These are phyloP conservation scores for Colletotrichum phormii DNA, from an alignment of 2,329 filamentous ascomycete genomes.

Conservation along the genomic window DNA sequence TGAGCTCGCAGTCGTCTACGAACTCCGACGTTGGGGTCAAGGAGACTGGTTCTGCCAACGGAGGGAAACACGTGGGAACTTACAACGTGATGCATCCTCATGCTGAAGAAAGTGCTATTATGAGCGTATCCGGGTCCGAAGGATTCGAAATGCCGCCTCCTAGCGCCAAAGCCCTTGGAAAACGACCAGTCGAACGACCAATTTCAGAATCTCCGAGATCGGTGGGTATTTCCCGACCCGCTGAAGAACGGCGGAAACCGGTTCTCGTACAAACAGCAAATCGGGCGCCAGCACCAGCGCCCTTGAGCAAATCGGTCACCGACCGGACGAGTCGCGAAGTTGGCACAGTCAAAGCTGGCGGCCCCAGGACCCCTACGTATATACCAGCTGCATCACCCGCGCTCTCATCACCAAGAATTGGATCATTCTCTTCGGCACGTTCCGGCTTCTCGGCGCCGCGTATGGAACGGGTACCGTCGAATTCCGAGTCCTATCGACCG, in stretches of 20 bases:
- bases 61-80: constrained; percentile 40
- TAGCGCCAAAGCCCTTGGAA: constrained; percentile 62
- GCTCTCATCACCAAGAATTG: constrained; percentile 21
- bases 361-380: constrained; percentile 20
- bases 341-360: constrained; percentile 1
- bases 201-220: constrained; percentile 4
- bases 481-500: constrained; percentile 29
- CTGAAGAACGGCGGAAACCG: constrained; percentile 19
- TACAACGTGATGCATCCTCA: constrained; percentile 43
- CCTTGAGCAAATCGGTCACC: constrained; percentile 19
- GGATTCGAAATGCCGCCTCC: constrained; percentile 17
- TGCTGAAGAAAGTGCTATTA: constrained; percentile 40
- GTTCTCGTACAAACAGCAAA: constrained; percentile 15
- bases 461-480: constrained; percentile 28
- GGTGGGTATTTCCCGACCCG: constrained; percentile 16
- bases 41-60: constrained; percentile 43
- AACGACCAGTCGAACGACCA: constrained; percentile 50
- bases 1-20: constrained; percentile 60
- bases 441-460: constrained; percentile 27
- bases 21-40: constrained; percentile 48
- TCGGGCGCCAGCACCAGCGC: constrained; percentile 16
- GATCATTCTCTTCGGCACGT: constrained; percentile 31
- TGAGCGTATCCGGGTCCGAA: constrained; percentile 15
- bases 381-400: constrained; percentile 13
- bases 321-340: constrained; percentile 13